Evolutionary conservation across 768 basidiomycete genomes (phyloP).

Genomic region (Neoboletus magnificus): DNA sequence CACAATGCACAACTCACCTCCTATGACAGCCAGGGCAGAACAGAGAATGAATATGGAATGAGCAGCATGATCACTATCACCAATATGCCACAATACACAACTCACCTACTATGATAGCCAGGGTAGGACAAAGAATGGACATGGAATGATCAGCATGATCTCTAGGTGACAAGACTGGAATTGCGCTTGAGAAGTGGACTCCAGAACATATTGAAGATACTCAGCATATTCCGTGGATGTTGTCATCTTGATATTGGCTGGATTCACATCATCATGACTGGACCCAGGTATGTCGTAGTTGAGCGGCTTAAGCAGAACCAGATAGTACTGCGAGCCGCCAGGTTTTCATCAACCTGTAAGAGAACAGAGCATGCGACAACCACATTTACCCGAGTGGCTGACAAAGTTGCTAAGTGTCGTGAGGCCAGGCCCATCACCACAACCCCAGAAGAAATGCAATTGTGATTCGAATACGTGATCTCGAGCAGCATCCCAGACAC

Average conservation of each 20-base stretch:
- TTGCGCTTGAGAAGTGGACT: background rate
- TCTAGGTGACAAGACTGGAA: no score
- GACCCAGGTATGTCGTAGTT: background rate
- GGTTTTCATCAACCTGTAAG: background rate
- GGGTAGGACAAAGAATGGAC: no score
- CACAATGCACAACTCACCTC: no score
- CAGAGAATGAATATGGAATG: no score
- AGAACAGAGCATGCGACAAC: background rate
- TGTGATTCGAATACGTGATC: rapidly evolving
- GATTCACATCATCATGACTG: background rate
- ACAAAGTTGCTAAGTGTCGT: background rate
- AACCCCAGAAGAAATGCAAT: background rate
- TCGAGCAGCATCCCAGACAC: slow-evolving; percentile 18
- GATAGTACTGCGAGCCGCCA: background rate
- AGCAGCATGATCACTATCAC: no score
- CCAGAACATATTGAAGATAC: background rate
- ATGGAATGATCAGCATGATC: no score
- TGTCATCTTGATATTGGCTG: background rate
- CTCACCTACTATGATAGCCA: no score
- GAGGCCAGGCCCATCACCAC: background rate
- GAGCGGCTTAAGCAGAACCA: background rate
- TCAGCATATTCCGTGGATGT: background rate
- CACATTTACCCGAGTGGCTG: background rate
- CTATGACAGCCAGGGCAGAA: no score
- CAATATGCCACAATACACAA: no score